phyloP scores from a whole-genome alignment of 2,329 filamentous ascomycete genomes.

The Colletotrichum plurivorum region DNA sequence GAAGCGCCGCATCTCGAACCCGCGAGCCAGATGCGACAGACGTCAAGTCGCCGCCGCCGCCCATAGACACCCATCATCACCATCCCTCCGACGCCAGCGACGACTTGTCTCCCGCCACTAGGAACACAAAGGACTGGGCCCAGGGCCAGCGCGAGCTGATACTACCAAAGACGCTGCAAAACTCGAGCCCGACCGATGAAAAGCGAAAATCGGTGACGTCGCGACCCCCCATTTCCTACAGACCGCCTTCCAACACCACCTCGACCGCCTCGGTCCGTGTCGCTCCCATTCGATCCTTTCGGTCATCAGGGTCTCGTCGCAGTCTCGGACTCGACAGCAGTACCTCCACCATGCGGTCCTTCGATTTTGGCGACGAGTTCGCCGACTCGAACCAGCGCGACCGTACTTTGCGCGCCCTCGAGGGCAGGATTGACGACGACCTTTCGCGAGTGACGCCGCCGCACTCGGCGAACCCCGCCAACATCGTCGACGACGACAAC shows the following conservation, averaged over 20 bases:
- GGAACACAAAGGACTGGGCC: constrained; percentile 52
- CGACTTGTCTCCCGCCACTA: constrained; percentile 45
- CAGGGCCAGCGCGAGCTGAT: constrained; percentile 64
- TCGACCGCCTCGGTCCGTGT: constrained; percentile 56
- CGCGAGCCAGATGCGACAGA: constrained; percentile 53
- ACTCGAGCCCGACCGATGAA: constrained; percentile 62
- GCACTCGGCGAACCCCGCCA: constrained; percentile 50
- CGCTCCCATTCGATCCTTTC: constrained; percentile 69
- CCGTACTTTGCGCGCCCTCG: constrained; percentile 64
- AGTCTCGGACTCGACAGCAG: constrained; percentile 69
- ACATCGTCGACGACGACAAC: constrained; percentile 62
- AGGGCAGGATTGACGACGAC: constrained; percentile 59
- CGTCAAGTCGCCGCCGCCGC: constrained; percentile 48
- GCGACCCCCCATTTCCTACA: constrained; percentile 66
- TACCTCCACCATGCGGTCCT: constrained; percentile 56
- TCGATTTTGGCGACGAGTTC: constrained; percentile 59
- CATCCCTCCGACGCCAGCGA: constrained; percentile 48
- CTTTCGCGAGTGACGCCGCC: constrained; percentile 56
- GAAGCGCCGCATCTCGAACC: constrained; percentile 56
- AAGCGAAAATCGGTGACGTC: constrained; percentile 56
- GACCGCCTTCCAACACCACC: constrained; percentile 52
- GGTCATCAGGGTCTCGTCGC: constrained; percentile 70
- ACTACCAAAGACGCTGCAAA: constrained; percentile 58
- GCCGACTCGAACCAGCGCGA: constrained; percentile 63
- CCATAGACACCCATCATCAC: constrained; percentile 51